These are phyloP conservation scores for Podospora comata DNA, from an alignment of 495 filamentous ascomycete species.

Conservation along the genomic window DNA sequence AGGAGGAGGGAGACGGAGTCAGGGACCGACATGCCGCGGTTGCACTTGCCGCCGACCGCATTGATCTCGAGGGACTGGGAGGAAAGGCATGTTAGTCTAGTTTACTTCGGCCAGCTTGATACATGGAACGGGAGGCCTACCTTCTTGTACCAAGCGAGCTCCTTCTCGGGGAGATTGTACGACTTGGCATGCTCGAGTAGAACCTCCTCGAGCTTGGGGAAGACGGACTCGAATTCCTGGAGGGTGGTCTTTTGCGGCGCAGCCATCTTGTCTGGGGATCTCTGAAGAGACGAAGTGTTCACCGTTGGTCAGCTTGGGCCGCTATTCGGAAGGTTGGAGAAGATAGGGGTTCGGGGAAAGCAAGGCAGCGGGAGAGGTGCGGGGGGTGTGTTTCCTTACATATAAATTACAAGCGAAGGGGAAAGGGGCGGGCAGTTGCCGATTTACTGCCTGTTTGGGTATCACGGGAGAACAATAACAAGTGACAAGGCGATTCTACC, in stretches of 20 bases:
- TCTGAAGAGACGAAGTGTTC: neutral
- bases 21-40: constrained; percentile 95
- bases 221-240: constrained; percentile 83
- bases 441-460: neutral
- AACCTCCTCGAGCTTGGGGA: constrained; percentile 74
- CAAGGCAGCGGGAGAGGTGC: neutral
- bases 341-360: neutral
- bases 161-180: constrained; percentile 78
- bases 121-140: constrained; percentile 46
- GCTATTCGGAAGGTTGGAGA: constrained; percentile 4
- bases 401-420: neutral
- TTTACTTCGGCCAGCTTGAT: constrained; percentile 11
- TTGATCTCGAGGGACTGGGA: constrained; percentile 75
- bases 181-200: constrained; percentile 68
- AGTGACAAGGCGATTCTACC: neutral
- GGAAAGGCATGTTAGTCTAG: constrained; percentile 23
- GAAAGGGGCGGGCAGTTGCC: neutral
- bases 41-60: constrained; percentile 91
- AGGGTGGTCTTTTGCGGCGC: constrained; percentile 68
- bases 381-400: neutral
- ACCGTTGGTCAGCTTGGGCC: constrained; percentile 2
- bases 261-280: neutral
- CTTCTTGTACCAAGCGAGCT: constrained; percentile 82
- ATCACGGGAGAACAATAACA: neutral
- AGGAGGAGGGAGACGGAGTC: constrained; percentile 83